Evolutionary conservation across 192 early-diverging fungal genomes (phyloP), one percentile per base, ranked within the genome.

Genomic region (Gigaspora rosea): DNA sequence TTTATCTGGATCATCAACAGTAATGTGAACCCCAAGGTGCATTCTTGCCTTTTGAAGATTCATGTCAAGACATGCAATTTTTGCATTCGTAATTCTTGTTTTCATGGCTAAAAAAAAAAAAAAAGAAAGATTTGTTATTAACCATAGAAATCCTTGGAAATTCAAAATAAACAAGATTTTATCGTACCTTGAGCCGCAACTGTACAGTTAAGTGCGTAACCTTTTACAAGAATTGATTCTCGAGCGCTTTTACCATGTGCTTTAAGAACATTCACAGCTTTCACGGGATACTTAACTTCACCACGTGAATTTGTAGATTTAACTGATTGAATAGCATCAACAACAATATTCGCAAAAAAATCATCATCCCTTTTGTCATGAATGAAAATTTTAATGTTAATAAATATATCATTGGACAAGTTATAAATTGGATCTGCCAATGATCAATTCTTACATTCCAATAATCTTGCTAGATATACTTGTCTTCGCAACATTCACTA

Each of bases 1-100:
- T 82, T 98, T 92, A 77, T 98, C 94, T 15, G 98, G 98, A 81
- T 99, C 95, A 82, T 99, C 98, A 63, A 99, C 93, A 52, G 97
- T 94, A 81, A 99, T 97, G 80, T 98, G 94, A 62, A 99, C 95
- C 65, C 98, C 98, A 54, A 99, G 83, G 83, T 95, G 92, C 98
- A 99, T 98, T 73, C 97, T 90, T 13, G 95, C 93, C 87, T 97
- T 98, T 85, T 96, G 95, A 62, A 99, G 89, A 89, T 99, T 98
- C 86, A 99, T 97, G 81, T 99, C 98, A 66, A 99, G 86, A 77
- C 95, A 96, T 15, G 97, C 95, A 86, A 99, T 97, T 85, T 96
- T 96, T 58, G 98, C 96, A 73, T 91, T 91, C 18, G 81, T 85
- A 72, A 99, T 87, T 68, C 86, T 88, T 58, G 92, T 98, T 80